Conservation (phyloP, 129 eudicot genomes). For the Lactuca sativa region DNA sequence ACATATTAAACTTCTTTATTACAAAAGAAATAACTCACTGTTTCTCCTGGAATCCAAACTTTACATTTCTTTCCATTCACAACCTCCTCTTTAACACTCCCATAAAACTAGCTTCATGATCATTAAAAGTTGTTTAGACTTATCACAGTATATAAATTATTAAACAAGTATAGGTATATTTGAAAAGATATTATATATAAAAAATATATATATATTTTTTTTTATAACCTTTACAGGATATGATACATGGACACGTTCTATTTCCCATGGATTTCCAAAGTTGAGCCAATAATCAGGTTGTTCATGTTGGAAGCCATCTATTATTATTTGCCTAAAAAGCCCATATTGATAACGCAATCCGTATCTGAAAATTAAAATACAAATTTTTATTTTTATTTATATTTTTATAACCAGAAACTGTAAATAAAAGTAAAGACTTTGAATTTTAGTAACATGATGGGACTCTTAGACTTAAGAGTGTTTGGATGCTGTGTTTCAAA, state of each 20-base stretch:
- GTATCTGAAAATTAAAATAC: constrained; percentile 37
- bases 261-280: constrained; percentile 71
- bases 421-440: neutral
- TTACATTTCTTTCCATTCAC: constrained; percentile 43
- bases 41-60: constrained; percentile 60
- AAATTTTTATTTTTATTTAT: constrained; percentile 6
- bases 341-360: constrained; percentile 67
- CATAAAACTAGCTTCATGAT: constrained; percentile 47
- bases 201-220: too few species aligned
- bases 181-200: too few species aligned
- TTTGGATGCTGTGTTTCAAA: neutral
- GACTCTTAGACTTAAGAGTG: neutral
- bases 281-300: constrained; percentile 64
- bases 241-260: constrained; percentile 63
- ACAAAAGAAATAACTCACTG: constrained; percentile 35
- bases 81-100: constrained; percentile 47
- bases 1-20: neutral
- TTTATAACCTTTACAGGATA: constrained; percentile 58
- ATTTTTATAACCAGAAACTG: constrained; percentile 1
- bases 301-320: constrained; percentile 57
- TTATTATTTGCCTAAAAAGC: constrained; percentile 56
- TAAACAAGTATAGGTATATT: neutral
- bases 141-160: neutral
- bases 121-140: constrained; percentile 13
- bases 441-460: neutral